phyloP scores from a whole-genome alignment of 257 asterid genomes.

The Salvia rosmarinus region DNA sequence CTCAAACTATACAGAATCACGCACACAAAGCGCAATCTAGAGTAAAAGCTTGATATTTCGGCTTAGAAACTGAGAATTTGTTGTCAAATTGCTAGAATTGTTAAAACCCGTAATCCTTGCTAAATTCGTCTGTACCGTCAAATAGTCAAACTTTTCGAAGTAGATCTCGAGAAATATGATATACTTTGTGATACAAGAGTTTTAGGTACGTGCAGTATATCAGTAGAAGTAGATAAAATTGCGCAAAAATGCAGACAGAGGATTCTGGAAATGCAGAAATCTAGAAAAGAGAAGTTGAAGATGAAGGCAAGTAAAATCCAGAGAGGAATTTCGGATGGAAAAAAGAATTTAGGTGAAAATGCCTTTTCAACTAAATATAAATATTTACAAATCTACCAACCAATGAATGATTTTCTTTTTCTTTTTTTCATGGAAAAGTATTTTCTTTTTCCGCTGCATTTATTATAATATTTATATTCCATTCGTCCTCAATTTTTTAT shows the following conservation, averaged over 20 bases:
- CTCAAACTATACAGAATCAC: slow-evolving; percentile 28
- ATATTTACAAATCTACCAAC: slow-evolving; percentile 19
- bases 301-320: slow-evolving; percentile 1
- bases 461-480: not conserved
- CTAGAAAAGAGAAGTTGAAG: slow-evolving; percentile 29
- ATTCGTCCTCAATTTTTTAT: not conserved
- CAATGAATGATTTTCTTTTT: slow-evolving; percentile 10
- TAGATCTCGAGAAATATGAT: not conserved
- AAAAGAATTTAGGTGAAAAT: slow-evolving; percentile 12
- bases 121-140: slow-evolving; percentile 10
- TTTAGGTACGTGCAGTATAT: slow-evolving; percentile 13
- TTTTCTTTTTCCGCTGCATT: slow-evolving; percentile 18
- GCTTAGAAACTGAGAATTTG: slow-evolving; percentile 20
- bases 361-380: not conserved
- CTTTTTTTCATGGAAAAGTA: not conserved
- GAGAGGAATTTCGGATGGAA: slow-evolving; percentile 12
- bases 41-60: not conserved
- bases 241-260: not conserved
- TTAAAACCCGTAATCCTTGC: slow-evolving; percentile 20
- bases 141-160: slow-evolving; percentile 1
- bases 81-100: slow-evolving; percentile 10
- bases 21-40: not conserved
- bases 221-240: slow-evolving; percentile 13
- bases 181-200: not conserved
- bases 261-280: slow-evolving; percentile 29